Base-by-base conservation (phyloP, 495 filamentous ascomycete genomes). In the Pyronema omphalodes region DNA sequence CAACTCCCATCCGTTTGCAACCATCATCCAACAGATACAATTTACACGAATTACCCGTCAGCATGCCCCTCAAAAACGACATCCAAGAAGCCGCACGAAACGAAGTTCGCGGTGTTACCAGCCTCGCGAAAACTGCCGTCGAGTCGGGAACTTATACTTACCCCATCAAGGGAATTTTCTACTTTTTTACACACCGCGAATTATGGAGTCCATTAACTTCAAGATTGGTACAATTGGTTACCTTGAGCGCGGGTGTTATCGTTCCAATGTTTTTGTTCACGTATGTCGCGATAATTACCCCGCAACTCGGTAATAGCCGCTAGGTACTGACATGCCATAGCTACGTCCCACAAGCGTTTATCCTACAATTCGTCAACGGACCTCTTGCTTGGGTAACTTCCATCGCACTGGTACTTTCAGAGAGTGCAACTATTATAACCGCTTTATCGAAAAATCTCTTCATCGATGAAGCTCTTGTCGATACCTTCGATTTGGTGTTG, bases 401-500 rank as follows among this genome's bases (percentile, higher is more conserved):
- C 0, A 73, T 79, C 0, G 67, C 93, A 1, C 75, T 95, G 8
- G 79, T 89, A 7, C 76, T 94, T 33, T 81, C 72, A 62, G 89
- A 96, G 62, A 82, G 78, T 63, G 82, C 86, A 0, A 81, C 81
- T 2, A 73, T 96, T 54, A 80, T 88, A 47, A 83, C 75, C 40
- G 59, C 84, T 17, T 64, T 94, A 35, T 77, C 80, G 19, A 79
- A 79, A 41, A 79, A 75, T 33, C 88, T 86, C 55, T 59, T 93
- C 34, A 73, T 93, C 37, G 77, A 83, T 45, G 86, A 89, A 40
- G 82, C 83, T 0, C 73, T 94, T 3, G 68, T 88, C n/a, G 88
- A 96, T 66, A 89, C 86, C 4, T 96, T 96, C 59, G 89, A 96
- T 62, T 87, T 80, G 9, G 82, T 83, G 0, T 69, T 89, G 6